Percentiles rank a stretch among this genome's conserved stretches.
These are phyloP conservation scores for Phanerochaete sordida DNA, from an alignment of 768 basidiomycete species.

Conservation along the genomic window DNA sequence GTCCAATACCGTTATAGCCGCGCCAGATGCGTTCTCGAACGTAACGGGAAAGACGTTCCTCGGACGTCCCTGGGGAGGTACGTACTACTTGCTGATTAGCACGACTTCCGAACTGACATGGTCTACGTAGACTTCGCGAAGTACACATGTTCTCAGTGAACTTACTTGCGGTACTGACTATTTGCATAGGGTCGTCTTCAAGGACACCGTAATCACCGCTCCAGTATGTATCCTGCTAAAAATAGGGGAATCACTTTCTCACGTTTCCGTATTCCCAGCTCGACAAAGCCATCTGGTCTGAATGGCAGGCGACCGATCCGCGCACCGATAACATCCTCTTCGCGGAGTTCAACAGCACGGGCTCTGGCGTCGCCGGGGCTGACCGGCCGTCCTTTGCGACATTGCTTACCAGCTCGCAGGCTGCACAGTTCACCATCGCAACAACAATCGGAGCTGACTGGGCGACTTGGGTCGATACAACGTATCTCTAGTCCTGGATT, in stretches of 20 bases:
- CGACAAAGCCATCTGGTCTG: slow-evolving; percentile 2
- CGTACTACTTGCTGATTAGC: background rate
- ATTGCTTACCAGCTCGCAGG: background rate
- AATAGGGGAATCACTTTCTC: background rate
- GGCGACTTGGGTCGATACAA: background rate
- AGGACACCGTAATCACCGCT: background rate
- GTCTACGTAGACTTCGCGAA: slow-evolving; percentile 5
- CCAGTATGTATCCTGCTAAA: background rate
- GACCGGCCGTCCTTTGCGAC: background rate
- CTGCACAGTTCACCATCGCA: background rate
- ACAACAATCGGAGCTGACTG: background rate
- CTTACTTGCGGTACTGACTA: background rate
- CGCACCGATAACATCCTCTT: background rate
- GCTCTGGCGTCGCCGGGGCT: background rate
- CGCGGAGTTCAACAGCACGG: slow-evolving; percentile 2
- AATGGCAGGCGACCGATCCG: background rate
- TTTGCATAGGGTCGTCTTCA: slow-evolving; percentile 1
- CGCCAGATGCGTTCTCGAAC: background rate
- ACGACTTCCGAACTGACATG: no score
- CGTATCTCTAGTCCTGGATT: background rate
- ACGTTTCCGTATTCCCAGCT: background rate
- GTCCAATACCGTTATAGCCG: background rate
- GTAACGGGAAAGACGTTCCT: background rate
- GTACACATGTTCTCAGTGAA: background rate
- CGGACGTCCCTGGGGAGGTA: slow-evolving; percentile 1